Conservation (phyloP, 139 green algal genomes). For the Closterium sp. region DNA sequence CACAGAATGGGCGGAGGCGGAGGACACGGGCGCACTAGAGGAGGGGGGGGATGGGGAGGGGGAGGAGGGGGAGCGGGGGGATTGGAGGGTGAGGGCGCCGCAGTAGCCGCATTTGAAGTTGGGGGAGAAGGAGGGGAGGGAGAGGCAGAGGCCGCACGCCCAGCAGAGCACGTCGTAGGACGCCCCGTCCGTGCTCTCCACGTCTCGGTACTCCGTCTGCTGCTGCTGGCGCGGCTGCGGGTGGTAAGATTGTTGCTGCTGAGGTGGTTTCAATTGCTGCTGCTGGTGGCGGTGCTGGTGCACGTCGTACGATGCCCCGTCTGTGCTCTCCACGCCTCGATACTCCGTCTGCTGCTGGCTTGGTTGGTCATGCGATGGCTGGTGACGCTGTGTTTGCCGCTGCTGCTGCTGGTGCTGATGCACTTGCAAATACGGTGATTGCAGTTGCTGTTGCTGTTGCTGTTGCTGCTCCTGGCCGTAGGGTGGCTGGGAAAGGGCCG, state of each 20-base stretch:
- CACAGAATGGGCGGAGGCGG: conserved; percentile 9
- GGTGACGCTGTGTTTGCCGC: neutral
- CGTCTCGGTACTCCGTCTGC: neutral
- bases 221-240: neutral
- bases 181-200: neutral
- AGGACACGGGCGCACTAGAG: neutral
- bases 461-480: neutral
- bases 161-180: conserved; percentile 26
- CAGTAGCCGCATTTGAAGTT: conserved; percentile 55
- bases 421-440: neutral
- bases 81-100: conserved; percentile 36
- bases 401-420: neutral
- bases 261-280: neutral
- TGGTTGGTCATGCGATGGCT: no score
- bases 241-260: neutral
- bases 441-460: neutral
- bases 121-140: conserved; percentile 9
- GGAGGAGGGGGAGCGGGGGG: neutral
- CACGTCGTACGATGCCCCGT: no score
- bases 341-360: no score
- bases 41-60: neutral
- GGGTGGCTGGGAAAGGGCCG: neutral
- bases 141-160: conserved; percentile 30
- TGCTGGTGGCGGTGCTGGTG: no score
- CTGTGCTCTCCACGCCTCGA: no score